These are phyloP conservation scores for Calonectria honghensis DNA, from an alignment of 2,329 filamentous ascomycete genomes.

Conservation along the genomic window DNA sequence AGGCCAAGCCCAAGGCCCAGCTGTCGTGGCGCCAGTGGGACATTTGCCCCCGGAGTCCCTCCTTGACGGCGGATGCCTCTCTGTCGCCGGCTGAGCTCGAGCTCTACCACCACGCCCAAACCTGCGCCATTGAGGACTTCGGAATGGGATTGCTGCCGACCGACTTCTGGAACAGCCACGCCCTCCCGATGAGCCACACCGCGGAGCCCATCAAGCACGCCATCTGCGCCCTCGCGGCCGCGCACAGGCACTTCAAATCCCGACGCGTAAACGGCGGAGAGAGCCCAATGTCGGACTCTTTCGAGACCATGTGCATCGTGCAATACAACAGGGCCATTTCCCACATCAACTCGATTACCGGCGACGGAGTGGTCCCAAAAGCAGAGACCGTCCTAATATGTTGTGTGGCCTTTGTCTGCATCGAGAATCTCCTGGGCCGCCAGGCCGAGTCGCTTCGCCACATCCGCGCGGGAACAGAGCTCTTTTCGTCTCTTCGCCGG, in stretches of 20 bases:
- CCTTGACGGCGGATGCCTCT: not conserved
- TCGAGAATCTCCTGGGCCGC: conserved; percentile 11
- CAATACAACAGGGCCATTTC: conserved; percentile 11
- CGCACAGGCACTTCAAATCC: not conserved
- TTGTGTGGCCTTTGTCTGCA: conserved; percentile 12
- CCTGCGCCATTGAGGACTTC: conserved; percentile 2
- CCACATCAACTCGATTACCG: not conserved
- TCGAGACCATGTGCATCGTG: conserved; percentile 1
- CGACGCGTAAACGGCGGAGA: not conserved
- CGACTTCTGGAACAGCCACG: conserved; percentile 1
- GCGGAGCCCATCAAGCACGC: conserved; percentile 10
- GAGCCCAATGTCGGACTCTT: not conserved
- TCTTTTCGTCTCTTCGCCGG: not conserved
- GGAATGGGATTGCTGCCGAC: not conserved
- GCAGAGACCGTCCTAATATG: not conserved
- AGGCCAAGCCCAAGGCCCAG: not conserved
- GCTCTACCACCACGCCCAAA: not conserved
- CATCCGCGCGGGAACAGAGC: not conserved
- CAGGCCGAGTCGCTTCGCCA: conserved; percentile 3
- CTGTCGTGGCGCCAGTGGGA: not conserved
- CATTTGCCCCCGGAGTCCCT: not conserved
- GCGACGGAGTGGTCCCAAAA: not conserved
- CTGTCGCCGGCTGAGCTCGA: not conserved
- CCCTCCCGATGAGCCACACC: not conserved
- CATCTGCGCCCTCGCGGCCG: conserved; percentile 4